Conservation (phyloP, 2,329 filamentous ascomycete species). For the Byssoonygena ceratinophila region DNA sequence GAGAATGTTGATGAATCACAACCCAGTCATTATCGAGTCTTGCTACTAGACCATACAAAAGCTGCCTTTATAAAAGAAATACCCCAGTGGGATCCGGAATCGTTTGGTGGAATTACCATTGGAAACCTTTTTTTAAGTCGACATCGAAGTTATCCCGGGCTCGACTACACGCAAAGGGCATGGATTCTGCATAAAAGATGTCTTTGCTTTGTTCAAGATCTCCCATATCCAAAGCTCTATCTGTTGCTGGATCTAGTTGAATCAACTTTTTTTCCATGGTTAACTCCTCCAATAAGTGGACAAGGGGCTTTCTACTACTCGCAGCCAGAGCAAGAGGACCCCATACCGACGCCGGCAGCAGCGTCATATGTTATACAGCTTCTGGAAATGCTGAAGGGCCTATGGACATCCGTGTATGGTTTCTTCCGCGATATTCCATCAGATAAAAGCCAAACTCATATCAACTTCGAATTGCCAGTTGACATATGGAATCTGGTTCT, state of each 20-base stretch:
- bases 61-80: neutral
- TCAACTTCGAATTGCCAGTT: neutral
- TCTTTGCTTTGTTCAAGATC: slow-evolving; percentile 3
- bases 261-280: neutral
- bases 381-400: neutral
- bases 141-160: neutral
- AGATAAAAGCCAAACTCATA: neutral
- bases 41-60: neutral
- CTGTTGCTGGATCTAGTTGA: slow-evolving; percentile 8
- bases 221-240: neutral
- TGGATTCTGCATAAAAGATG: slow-evolving; percentile 9
- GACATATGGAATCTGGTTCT: neutral
- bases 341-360: neutral
- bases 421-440: neutral
- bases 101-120: neutral
- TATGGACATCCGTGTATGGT: neutral
- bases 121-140: neutral
- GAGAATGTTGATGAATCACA: neutral
- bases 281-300: neutral
- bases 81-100: neutral
- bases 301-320: slow-evolving; percentile 3
- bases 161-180: neutral
- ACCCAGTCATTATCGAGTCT: slow-evolving; percentile 1
- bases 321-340: neutral
- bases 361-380: neutral